Evolutionary conservation across 2,329 filamentous ascomycete genomes (phyloP).

Genomic region (Paracoccidioides lutzii): DNA sequence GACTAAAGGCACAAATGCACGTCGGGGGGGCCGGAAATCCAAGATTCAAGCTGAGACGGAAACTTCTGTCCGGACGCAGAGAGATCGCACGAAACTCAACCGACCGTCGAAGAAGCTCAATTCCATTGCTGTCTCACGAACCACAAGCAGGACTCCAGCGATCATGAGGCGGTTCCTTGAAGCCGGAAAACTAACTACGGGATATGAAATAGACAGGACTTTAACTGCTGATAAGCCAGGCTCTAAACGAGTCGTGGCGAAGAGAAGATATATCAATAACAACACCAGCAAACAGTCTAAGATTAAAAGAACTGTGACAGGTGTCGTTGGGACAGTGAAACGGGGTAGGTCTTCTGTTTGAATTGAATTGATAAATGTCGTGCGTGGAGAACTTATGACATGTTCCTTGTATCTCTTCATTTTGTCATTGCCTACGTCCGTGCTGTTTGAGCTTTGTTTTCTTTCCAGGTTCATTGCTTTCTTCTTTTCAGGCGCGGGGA

Average conservation of each 20-base stretch:
- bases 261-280: neutral
- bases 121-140: slow-evolving; percentile 8
- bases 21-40: neutral
- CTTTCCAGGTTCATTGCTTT: too few relatives aligned
- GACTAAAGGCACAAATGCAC: neutral
- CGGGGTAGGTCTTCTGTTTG: neutral
- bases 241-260: neutral
- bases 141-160: slow-evolving; percentile 6
- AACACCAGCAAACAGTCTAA: neutral
- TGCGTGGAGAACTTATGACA: neutral
- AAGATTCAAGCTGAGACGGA: neutral
- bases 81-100: slow-evolving; percentile 1
- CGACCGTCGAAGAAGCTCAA: slow-evolving; percentile 4
- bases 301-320: neutral
- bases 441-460: neutral
- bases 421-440: too few relatives aligned
- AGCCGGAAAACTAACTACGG: neutral
- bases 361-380: neutral
- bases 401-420: neutral
- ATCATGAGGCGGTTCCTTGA: slow-evolving; percentile 7
- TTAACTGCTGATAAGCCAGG: neutral
- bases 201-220: neutral
- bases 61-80: neutral
- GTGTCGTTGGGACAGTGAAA: neutral
- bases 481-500: too few relatives aligned